Evolutionary conservation across 441 rosid genomes (phyloP).

Genomic region (Pelargonium australe): DNA sequence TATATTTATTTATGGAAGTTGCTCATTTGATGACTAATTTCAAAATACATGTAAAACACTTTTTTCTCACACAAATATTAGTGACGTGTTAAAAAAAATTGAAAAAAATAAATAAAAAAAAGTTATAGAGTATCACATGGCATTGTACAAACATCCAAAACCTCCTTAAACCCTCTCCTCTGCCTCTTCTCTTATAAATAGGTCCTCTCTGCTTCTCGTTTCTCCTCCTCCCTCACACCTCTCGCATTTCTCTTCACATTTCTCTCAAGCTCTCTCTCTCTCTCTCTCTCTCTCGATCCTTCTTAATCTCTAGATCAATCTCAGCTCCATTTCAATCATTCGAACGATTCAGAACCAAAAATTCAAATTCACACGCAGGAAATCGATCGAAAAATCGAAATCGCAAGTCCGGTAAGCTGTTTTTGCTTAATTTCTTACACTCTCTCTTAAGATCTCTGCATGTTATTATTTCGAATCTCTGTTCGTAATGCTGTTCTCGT

Average conservation of each 20-base stretch:
- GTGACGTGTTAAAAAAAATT: background rate
- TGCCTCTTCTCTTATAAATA: conserved; percentile 20
- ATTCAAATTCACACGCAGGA: no score
- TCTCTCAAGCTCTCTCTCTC: background rate
- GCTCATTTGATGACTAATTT: no score
- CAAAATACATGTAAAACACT: no score
- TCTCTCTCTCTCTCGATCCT: background rate
- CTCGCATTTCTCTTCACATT: background rate
- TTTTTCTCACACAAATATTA: no score
- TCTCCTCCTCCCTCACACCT: background rate
- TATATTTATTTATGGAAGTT: no score
- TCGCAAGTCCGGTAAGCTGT: no score
- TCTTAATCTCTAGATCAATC: background rate
- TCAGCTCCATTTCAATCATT: background rate
- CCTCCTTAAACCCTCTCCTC: conserved; percentile 5
- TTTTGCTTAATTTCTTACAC: no score
- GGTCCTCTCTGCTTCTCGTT: conserved; percentile 7
- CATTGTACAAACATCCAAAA: background rate
- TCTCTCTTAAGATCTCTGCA: no score
- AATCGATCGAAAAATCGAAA: no score
- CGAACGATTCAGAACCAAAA: no score
- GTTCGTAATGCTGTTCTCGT: background rate
- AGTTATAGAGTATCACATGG: background rate
- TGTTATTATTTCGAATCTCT: background rate
- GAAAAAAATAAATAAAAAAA: background rate